A percentile compares a stretch with the other conserved stretches of the same genome.
phyloP scores from a whole-genome alignment of 176 grass and related monocot species.

The Alopecurus myosuroides region DNA sequence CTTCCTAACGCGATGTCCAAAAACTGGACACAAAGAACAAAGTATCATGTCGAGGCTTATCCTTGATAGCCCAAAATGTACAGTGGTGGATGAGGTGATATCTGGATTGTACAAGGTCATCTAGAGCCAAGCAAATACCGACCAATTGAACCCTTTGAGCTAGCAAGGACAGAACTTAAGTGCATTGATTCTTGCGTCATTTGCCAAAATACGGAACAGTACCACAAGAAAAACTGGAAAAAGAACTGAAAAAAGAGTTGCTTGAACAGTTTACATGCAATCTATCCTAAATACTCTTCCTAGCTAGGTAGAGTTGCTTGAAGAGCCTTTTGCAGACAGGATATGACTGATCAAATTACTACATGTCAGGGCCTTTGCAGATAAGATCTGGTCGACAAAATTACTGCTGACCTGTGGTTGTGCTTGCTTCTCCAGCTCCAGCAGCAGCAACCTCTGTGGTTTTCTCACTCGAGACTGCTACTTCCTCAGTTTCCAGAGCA shows the following conservation, averaged over 20 bases:
- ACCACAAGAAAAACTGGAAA: constrained; percentile 11
- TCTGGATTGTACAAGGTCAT: neutral
- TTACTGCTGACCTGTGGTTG: constrained; percentile 57
- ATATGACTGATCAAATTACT: constrained; percentile 26
- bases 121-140: neutral
- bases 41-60: neutral
- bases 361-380: constrained; percentile 28
- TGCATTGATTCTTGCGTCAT: constrained; percentile 15
- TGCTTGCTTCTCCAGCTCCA: constrained; percentile 43
- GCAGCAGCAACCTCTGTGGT: constrained; percentile 30
- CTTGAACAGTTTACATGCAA: constrained; percentile 35
- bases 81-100: neutral
- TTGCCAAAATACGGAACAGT: constrained; percentile 1
- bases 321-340: constrained; percentile 30
- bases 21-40: neutral
- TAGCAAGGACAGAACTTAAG: constrained; percentile 14
- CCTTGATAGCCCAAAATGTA: neutral
- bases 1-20: neutral
- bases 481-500: constrained; percentile 10
- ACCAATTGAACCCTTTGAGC: neutral
- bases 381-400: constrained; percentile 24
- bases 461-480: constrained; percentile 20
- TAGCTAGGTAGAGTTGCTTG: constrained; percentile 23
- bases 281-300: constrained; percentile 26
- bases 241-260: constrained; percentile 19